These are phyloP conservation scores for Dactylonectria macrodidyma DNA, from an alignment of 2,329 filamentous ascomycete species.

Conservation along the genomic window DNA sequence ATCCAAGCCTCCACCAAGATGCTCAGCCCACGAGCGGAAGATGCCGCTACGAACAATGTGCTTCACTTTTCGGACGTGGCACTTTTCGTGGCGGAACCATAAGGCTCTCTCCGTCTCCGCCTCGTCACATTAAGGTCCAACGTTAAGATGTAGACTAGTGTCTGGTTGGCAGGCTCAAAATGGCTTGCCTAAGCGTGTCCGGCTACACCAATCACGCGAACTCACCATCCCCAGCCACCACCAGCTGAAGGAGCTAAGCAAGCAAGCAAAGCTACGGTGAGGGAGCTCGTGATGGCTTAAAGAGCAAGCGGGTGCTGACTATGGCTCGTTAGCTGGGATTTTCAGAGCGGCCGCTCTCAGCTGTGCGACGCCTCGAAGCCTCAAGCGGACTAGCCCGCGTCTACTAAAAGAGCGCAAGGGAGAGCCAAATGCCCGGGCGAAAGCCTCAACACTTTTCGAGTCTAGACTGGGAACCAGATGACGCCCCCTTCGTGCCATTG, in stretches of 20 bases:
- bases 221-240: neutral
- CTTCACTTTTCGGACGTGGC: neutral
- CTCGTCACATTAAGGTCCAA: neutral
- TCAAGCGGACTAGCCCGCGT: neutral
- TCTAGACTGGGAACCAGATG: neutral
- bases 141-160: neutral
- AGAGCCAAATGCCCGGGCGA: conserved; percentile 13
- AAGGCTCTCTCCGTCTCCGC: neutral
- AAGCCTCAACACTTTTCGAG: conserved; percentile 5
- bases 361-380: neutral
- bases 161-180: neutral
- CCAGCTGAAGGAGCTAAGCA: neutral
- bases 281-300: neutral
- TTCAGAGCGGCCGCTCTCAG: neutral
- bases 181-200: neutral
- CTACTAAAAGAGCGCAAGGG: neutral
- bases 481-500: conserved; percentile 9
- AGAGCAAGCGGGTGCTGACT: neutral
- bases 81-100: neutral
- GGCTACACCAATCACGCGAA: neutral
- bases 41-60: neutral
- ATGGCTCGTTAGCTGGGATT: neutral
- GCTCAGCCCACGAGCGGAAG: neutral
- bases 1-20: neutral
- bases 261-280: neutral